Evolutionary conservation across 208 protist genomes (phyloP).

Genomic region (Acanthamoeba polyphaga): DNA sequence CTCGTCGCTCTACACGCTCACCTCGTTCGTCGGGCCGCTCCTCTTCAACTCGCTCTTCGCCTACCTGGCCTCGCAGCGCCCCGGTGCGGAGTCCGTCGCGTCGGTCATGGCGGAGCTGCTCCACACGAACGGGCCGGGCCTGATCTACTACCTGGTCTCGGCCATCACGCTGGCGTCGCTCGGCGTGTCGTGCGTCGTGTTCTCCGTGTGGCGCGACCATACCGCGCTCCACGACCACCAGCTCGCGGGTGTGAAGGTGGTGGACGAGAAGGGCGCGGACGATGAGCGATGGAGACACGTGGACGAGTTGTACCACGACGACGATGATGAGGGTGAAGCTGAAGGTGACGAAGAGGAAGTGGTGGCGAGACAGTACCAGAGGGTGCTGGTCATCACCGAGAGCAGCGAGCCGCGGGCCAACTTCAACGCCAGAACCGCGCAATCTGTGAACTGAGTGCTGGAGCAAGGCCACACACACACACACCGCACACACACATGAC

Average conservation of each 20-base stretch:
- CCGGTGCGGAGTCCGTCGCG: not conserved
- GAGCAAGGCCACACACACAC: no score
- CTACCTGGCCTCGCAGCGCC: not conserved
- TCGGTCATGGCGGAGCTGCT: not conserved
- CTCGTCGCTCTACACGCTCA: conserved; percentile 10
- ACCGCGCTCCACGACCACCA: not conserved
- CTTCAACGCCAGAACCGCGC: no score
- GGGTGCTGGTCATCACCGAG: not conserved
- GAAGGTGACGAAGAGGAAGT: no score
- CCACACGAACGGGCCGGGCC: not conserved
- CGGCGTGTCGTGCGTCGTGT: not conserved
- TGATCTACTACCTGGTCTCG: conserved; percentile 3
- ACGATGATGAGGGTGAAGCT: not conserved
- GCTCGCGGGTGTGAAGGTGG: not conserved
- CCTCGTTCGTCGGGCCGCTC: conserved; percentile 3
- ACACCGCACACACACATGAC: no score
- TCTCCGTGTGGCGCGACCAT: not conserved
- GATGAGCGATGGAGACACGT: not conserved
- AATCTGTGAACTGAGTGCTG: no score
- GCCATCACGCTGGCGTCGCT: not conserved
- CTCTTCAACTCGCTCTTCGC: conserved; percentile 27
- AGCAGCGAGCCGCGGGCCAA: no score
- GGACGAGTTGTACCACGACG: no score
- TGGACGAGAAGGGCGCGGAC: not conserved
- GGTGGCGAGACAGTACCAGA: not conserved